Base-by-base conservation (phyloP, 169 alveolate genomes). In the Toxoplasma gondii region DNA sequence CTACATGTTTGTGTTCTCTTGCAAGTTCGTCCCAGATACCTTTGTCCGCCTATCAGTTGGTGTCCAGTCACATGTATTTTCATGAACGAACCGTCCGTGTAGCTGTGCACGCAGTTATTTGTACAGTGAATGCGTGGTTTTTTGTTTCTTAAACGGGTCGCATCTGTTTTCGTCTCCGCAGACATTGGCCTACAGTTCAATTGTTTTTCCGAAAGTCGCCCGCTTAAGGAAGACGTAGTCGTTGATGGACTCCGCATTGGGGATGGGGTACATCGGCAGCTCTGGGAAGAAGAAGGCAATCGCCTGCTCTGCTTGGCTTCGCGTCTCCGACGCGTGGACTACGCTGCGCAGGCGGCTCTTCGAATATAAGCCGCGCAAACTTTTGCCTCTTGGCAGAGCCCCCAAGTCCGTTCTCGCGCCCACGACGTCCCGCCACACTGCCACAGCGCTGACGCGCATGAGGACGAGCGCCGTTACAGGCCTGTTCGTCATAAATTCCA, bases 401-500 rank as follows among this genome's bases (percentile, higher is more conserved):
- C 67, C 29, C 64, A 31, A 29, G 67, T 36, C 64, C 19, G 7
- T 9, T 31, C 90, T 36, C 41, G 5, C 41, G 38, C 90, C 90
- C 38, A 41, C 90, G 41, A 38, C 36, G 38, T 82, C 67, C 24
- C 41, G 1, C 90, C 90, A 82, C 1, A 82, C 64, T 5, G n/a
- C 43, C 12, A 82, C 64, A 1, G 90, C 90, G 90, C 90, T 67
- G 41, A 41, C 90, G 10, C 90, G 90, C 90, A 82, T 82, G 38
- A 82, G 90, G 36, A 82, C 36, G 41, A 82, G 90, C 7, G 41
- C 90, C 41, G 39, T 16, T 10, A 41, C 29, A 17, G 90, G 90
- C n/a, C 90, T 24, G 67, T 34, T 82, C 36, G 64, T 39, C 67
- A 82, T 2, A 36, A 31, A 82, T 36, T 38, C 38, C 36, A 22